phyloP scores from a whole-genome alignment of 495 filamentous ascomycete genomes.

The Neurospora sp. region DNA sequence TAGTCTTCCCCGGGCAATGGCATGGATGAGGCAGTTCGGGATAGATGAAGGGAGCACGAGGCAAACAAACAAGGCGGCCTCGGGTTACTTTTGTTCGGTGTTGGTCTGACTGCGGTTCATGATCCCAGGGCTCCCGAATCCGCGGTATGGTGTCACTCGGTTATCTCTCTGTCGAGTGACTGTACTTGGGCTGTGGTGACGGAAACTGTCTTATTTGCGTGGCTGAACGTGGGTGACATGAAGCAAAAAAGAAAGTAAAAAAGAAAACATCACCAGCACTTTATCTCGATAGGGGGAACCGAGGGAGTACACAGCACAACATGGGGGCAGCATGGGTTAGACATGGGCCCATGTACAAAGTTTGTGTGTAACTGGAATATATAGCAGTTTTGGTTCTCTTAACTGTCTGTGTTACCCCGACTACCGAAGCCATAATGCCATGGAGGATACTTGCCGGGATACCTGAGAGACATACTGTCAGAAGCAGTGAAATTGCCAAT shows the following conservation, averaged over 20 bases:
- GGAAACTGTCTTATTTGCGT: neutral
- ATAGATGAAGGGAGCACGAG: neutral
- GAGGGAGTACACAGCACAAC: neutral
- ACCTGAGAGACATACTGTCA: neutral
- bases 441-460: neutral
- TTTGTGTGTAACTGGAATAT: neutral
- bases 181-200: neutral
- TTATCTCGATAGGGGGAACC: neutral
- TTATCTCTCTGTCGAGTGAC: neutral
- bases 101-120: neutral
- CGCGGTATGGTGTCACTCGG: neutral
- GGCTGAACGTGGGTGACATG: neutral
- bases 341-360: neutral
- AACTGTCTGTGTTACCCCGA: neutral
- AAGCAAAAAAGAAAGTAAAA: neutral
- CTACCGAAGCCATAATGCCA: neutral
- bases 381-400: neutral
- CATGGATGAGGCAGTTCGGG: neutral
- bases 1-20: neutral
- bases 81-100: neutral
- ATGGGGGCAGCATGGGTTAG: neutral
- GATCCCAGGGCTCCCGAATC: neutral
- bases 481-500: neutral
- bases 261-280: neutral
- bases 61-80: neutral